These are phyloP conservation scores for Schizophyllum commune DNA, from an alignment of 1,284 basidiomycete species.

Conservation along the genomic window DNA sequence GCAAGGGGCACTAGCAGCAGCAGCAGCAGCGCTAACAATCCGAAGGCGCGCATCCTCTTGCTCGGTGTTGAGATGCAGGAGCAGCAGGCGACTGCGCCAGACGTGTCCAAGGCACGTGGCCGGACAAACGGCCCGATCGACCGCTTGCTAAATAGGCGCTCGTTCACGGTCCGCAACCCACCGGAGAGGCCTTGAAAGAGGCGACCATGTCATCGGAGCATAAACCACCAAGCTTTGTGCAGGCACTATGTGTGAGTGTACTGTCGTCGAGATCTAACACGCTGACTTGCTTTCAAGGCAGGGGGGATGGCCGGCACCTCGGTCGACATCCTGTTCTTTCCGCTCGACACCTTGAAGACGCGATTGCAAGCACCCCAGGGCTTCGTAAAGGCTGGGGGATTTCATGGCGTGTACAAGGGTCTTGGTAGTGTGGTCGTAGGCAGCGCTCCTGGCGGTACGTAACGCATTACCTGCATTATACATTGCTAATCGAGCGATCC, in stretches of 20 bases:
- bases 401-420: conserved; percentile 90
- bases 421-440: conserved; percentile 94
- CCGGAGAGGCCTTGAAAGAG: background rate
- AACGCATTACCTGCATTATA: background rate
- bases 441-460: conserved; percentile 89
- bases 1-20: conserved; percentile 36
- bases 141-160: background rate
- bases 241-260: conserved; percentile 1
- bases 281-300: conserved; percentile 39
- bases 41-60: conserved; percentile 17
- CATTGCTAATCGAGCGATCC: background rate
- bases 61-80: background rate
- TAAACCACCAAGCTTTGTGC: conserved; percentile 3
- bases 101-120: too few species aligned
- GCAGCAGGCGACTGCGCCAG: background rate
- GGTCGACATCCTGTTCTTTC: conserved; percentile 94
- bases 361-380: conserved; percentile 86
- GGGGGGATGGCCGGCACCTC: conserved; percentile 84
- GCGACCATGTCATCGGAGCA: conserved; percentile 5
- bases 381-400: conserved; percentile 82
- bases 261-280: background rate
- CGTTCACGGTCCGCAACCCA: conserved; percentile 1
- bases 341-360: conserved; percentile 95
- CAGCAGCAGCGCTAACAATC: conserved; percentile 14
- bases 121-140: too few species aligned